These are phyloP conservation scores for Podaxis carcinomalis DNA, from an alignment of 768 basidiomycete genomes.

Conservation along the genomic window DNA sequence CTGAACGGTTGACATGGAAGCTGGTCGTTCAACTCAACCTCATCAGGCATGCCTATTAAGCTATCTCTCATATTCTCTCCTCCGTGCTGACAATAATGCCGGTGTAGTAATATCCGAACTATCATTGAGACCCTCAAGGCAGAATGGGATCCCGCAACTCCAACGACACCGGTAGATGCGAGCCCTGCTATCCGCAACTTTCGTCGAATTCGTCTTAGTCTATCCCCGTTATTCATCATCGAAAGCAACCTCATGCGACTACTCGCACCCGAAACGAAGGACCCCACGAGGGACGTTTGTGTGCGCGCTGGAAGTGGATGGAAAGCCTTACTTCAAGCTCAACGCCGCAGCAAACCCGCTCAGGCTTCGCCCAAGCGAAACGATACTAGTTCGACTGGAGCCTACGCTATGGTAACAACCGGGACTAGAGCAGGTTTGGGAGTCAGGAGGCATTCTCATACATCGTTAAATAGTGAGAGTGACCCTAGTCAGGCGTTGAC, in stretches of 20 bases:
- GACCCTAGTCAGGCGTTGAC: constrained; percentile 50
- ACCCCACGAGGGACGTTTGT: constrained; percentile 33
- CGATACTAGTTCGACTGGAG: not conserved
- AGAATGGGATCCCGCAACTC: constrained; percentile 31
- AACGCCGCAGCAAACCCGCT: constrained; percentile 11
- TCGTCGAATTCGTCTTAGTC: constrained; percentile 30
- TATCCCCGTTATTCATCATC: constrained; percentile 49
- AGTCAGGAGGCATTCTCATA: constrained; percentile 19
- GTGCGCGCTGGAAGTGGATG: constrained; percentile 58
- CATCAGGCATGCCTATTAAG: constrained; percentile 40
- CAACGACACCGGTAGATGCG: constrained; percentile 14
- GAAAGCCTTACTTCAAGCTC: constrained; percentile 40
- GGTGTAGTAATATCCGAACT: constrained; percentile 48
- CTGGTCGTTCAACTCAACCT: constrained; percentile 67
- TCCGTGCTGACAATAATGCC: not conserved
- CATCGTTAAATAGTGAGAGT: constrained; percentile 23
- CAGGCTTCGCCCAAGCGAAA: not conserved
- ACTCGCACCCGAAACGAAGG: constrained; percentile 40
- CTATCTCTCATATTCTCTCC: not conserved
- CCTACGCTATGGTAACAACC: no score
- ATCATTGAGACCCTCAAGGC: constrained; percentile 51
- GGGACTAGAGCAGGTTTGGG: not conserved
- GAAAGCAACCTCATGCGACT: constrained; percentile 48
- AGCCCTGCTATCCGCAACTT: constrained; percentile 20
- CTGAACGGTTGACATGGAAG: constrained; percentile 56